Evolutionary conservation across 345 rosid species (phyloP), one percentile per base, ranked within the genome.

Genomic region (Eucalyptus grandis): DNA sequence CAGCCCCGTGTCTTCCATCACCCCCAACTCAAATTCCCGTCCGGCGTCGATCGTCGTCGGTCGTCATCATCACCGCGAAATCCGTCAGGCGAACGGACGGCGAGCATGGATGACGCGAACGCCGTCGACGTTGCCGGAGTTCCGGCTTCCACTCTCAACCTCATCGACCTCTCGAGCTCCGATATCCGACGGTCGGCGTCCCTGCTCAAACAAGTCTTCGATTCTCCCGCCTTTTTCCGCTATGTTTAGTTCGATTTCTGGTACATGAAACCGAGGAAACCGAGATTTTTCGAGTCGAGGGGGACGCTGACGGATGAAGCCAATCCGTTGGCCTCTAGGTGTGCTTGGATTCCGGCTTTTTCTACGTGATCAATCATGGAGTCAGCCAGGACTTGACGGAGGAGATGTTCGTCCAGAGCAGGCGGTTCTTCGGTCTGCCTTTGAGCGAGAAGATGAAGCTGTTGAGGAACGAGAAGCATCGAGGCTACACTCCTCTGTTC

Each of bases 311-410:
- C 69, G 69, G 34, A 62, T 62, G 69, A 62, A 62, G 14, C 69
- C 69, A 0, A 62, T 2, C 16, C 17, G 4, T 62, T 30, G 27
- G 34, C 44, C 65, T 31, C 82, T n/a, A 96, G 98, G 96, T 98
- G 88, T 97, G 98, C 90, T 89, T 96, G 89, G 98, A 97, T 90
- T 72, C 91, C 86, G 98, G 97, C 56, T 96, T 94, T 90, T 96
- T 96, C 93, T 96, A 97, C 90, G 96, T 97, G 65, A 88, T 92
- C 44, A 96, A 97, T 89, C 99, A 97, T 46, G 98, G 98, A 47
- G 91, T 92, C 82, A 94, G 94, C 88, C 90, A 91, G 87, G 96
- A 96, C 88, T 91, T 96, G 46, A 94, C 90, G 94, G 93, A 93
- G 10, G 91, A 95, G 90, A 95, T 93, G 19, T 97, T 96, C 69